phyloP scores from a whole-genome alignment of 352 stramenopile species.

The Phytophthora cryptogea region DNA sequence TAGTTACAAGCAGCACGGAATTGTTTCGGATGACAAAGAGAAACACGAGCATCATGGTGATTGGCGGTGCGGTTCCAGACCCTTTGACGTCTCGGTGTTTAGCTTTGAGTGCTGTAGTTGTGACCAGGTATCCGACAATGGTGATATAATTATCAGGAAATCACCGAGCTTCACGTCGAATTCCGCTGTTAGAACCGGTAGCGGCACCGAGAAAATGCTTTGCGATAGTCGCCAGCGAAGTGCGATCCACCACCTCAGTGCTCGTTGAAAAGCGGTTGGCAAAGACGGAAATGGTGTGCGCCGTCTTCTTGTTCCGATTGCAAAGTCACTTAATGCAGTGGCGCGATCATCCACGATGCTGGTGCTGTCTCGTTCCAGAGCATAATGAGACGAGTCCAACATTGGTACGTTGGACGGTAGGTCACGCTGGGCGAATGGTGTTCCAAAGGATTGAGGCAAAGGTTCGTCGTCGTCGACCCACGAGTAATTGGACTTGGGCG shows the following conservation, averaged over 20 bases:
- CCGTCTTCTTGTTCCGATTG: constrained; percentile 7
- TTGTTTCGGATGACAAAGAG: constrained; percentile 60
- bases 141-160: constrained; percentile 22
- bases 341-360: constrained; percentile 16
- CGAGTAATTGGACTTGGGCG: constrained; percentile 10
- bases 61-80: constrained; percentile 26
- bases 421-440: constrained; percentile 6
- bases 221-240: constrained; percentile 19
- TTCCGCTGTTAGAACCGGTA: constrained; percentile 18
- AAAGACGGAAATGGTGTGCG: constrained; percentile 11
- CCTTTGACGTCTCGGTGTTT: constrained; percentile 18
- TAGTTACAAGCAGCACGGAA: constrained; percentile 41
- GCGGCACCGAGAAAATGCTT: constrained; percentile 18
- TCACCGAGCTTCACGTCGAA: constrained; percentile 40
- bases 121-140: constrained; percentile 6
- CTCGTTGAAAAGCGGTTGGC: constrained; percentile 8
- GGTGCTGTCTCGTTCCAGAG: constrained; percentile 11
- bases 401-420: constrained; percentile 14
- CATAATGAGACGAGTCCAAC: constrained; percentile 14
- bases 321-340: constrained; percentile 11
- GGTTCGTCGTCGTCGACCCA: constrained; percentile 11
- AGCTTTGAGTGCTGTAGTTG: constrained; percentile 10
- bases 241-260: constrained; percentile 14
- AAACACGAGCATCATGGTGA: constrained; percentile 48
- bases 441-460: constrained; percentile 1